Percentiles rank a stretch among this genome's conserved stretches.
These are phyloP conservation scores for Phytopythium litorale DNA, from an alignment of 352 stramenopile genomes.

Conservation along the genomic window DNA sequence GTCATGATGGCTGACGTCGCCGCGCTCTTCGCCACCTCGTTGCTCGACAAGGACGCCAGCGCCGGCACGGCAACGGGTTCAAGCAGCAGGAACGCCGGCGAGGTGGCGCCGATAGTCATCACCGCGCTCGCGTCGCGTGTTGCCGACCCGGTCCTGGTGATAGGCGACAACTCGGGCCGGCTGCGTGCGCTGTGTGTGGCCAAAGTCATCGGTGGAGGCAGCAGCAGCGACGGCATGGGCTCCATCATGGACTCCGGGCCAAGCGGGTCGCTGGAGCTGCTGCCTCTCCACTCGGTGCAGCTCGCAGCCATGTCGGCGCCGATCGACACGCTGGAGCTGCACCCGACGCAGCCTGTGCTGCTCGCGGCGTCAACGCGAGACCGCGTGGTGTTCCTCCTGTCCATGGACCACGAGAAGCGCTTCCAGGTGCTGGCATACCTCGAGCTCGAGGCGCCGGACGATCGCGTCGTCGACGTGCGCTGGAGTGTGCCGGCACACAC, in stretches of 20 bases:
- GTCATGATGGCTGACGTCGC: slow-evolving; percentile 33
- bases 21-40: slow-evolving; percentile 27
- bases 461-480: slow-evolving; percentile 51
- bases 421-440: slow-evolving; percentile 63
- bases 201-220: slow-evolving; percentile 39
- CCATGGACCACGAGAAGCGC: slow-evolving; percentile 65
- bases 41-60: slow-evolving; percentile 5
- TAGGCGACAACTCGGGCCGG: slow-evolving; percentile 54
- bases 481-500: slow-evolving; percentile 44
- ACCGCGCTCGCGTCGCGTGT: slow-evolving; percentile 39
- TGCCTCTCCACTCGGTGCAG: slow-evolving; percentile 62
- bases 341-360: slow-evolving; percentile 49
- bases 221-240: background rate
- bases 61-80: background rate
- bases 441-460: slow-evolving; percentile 25
- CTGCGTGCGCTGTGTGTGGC: slow-evolving; percentile 51
- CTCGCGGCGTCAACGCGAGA: slow-evolving; percentile 51
- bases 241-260: background rate
- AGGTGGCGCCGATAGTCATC: slow-evolving; percentile 21
- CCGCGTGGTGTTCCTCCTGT: slow-evolving; percentile 47
- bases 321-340: slow-evolving; percentile 56
- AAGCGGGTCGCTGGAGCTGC: slow-evolving; percentile 36
- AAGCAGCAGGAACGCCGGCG: slow-evolving; percentile 1
- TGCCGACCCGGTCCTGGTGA: slow-evolving; percentile 53
- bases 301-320: slow-evolving; percentile 22